Percentiles rank a stretch among this genome's conserved stretches.
Evolutionary conservation across 441 rosid genomes (phyloP).

Genomic region (Euphorbia neoarborescens): DNA sequence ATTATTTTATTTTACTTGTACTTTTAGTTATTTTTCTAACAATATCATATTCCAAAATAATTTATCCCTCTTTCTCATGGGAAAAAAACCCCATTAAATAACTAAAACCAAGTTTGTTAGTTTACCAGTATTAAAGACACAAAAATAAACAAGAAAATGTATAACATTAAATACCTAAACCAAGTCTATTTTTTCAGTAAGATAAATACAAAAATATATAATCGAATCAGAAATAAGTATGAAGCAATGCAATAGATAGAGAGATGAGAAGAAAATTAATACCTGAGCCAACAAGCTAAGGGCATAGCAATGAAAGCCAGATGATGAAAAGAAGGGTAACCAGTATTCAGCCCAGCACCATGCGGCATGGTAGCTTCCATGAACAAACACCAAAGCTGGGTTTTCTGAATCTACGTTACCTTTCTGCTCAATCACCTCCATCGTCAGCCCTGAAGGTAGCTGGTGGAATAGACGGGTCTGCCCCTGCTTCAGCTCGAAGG

Average conservation of each 20-base stretch:
- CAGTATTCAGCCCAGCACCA: conserved; percentile 97
- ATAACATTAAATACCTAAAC: too few species aligned
- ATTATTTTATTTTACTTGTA: too few species aligned
- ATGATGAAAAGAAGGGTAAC: conserved; percentile 69
- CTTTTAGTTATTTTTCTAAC: too few species aligned
- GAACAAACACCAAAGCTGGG: conserved; percentile 73
- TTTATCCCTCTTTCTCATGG: too few species aligned
- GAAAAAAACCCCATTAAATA: too few species aligned
- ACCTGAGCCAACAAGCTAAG: conserved; percentile 72
- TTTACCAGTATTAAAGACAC: too few species aligned
- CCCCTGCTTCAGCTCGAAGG: conserved; percentile 55
- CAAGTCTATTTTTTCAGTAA: background rate
- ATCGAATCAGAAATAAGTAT: background rate
- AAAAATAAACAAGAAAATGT: too few species aligned
- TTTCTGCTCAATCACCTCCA: conserved; percentile 74
- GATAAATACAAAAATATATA: background rate
- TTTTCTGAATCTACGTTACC: conserved; percentile 12
- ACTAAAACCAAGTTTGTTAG: too few species aligned
- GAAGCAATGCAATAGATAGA: background rate
- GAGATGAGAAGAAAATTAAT: background rate
- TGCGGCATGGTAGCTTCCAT: conserved; percentile 90
- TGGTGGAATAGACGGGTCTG: conserved; percentile 59
- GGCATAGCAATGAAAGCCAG: conserved; percentile 76
- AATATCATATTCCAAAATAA: too few species aligned
- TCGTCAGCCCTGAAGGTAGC: conserved; percentile 71